Conservation (phyloP, 108 stramenopile species). For the Cyclotella baltica region DNA sequence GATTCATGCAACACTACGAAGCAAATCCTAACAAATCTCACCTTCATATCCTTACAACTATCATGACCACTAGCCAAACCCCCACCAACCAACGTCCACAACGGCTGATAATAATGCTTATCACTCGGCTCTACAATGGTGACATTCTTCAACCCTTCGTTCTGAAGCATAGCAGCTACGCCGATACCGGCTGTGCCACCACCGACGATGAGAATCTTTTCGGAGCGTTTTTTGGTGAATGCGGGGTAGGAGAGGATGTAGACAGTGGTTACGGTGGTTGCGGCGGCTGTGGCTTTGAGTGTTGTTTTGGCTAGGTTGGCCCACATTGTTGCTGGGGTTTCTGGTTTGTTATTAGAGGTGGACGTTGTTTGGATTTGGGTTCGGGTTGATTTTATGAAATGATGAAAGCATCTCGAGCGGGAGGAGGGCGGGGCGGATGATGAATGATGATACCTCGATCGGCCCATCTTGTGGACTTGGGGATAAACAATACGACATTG, state of each 20-base stretch:
- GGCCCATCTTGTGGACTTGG: too few relatives aligned
- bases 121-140: conserved; percentile 47
- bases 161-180: conserved; percentile 50
- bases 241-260: conserved; percentile 18
- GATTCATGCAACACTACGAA: too few relatives aligned
- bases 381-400: too few relatives aligned
- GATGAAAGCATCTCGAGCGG: too few relatives aligned
- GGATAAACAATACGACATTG: too few relatives aligned
- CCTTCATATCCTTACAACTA: conserved; percentile 29
- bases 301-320: conserved; percentile 4
- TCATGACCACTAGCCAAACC: conserved; percentile 26
- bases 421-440: too few relatives aligned
- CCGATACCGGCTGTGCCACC: conserved; percentile 59
- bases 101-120: conserved; percentile 59
- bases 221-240: conserved; percentile 19
- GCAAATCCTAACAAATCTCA: too few relatives aligned
- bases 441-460: too few relatives aligned
- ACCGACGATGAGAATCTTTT: conserved; percentile 43
- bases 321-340: conserved; percentile 25
- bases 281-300: conserved; percentile 20
- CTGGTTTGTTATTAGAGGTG: too few relatives aligned
- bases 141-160: conserved; percentile 46
- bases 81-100: conserved; percentile 55
- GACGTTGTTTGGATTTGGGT: too few relatives aligned
- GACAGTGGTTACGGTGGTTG: conserved; percentile 2